Evolutionary conservation across 139 green algal genomes (phyloP).

Genomic region (Trebouxia sp.): DNA sequence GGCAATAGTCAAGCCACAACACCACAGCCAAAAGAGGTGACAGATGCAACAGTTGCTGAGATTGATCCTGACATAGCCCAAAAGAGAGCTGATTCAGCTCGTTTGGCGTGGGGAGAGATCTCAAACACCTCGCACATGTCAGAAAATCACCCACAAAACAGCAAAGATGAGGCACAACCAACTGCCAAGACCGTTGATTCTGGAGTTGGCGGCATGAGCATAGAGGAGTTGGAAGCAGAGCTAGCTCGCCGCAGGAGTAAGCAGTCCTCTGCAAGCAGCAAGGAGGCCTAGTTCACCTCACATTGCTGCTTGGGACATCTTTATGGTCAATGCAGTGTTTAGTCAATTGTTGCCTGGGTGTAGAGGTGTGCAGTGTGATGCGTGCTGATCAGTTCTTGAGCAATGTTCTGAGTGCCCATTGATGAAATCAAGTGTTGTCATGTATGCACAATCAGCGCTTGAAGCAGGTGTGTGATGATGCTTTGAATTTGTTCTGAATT

Average conservation of each 20-base stretch:
- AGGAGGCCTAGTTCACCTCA: not conserved
- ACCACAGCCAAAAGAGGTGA: slow-evolving; percentile 34
- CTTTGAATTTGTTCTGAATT: too few species aligned
- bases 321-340: not conserved
- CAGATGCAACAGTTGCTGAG: slow-evolving; percentile 32
- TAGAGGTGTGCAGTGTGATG: too few species aligned
- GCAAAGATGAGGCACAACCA: slow-evolving; percentile 3
- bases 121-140: not conserved
- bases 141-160: not conserved
- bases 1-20: not conserved
- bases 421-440: too few species aligned
- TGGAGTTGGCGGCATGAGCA: slow-evolving; percentile 43
- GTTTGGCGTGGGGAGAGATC: slow-evolving; percentile 73
- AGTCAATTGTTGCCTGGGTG: too few species aligned
- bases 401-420: too few species aligned
- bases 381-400: too few species aligned
- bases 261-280: not conserved
- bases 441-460: too few species aligned
- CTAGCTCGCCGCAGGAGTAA: slow-evolving; percentile 52
- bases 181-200: not conserved
- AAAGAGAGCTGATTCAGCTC: slow-evolving; percentile 73
- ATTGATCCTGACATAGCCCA: slow-evolving; percentile 80
- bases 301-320: not conserved
- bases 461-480: too few species aligned
- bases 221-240: slow-evolving; percentile 83